These are phyloP conservation scores for Chenopodium berlandieri DNA, from an alignment of 148 eudicot genomes.

Conservation along the genomic window DNA sequence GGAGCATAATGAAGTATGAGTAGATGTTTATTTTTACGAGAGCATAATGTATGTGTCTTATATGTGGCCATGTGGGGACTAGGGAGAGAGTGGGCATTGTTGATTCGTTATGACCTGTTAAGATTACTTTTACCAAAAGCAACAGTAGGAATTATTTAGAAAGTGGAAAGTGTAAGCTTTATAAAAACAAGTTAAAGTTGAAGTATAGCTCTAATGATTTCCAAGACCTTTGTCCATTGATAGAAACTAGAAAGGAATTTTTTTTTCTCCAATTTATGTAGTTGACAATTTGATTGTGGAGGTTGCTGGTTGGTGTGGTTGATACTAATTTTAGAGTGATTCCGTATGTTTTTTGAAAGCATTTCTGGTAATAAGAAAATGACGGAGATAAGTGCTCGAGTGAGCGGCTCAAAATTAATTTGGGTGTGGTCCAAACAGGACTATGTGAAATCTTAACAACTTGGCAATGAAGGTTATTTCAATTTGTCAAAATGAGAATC, in stretches of 20 bases:
- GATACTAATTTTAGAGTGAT: background rate
- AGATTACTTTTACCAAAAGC: background rate
- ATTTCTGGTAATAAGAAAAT: slow-evolving; percentile 1
- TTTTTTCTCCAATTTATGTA: background rate
- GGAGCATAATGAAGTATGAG: background rate
- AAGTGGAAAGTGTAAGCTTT: background rate
- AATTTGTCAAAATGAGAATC: background rate
- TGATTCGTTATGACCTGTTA: background rate
- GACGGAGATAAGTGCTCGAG: background rate
- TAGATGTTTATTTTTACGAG: background rate
- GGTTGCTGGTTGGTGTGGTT: background rate
- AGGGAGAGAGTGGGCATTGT: background rate
- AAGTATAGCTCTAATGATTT: background rate
- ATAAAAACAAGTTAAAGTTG: background rate
- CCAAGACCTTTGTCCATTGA: background rate
- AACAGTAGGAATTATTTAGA: background rate
- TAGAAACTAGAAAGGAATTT: background rate
- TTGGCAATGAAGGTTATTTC: background rate
- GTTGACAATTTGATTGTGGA: background rate
- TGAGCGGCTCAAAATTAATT: background rate
- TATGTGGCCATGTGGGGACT: too few relatives aligned
- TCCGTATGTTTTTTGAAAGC: background rate
- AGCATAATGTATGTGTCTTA: background rate
- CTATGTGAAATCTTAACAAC: background rate
- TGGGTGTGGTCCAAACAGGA: slow-evolving; percentile 4